Evolutionary conservation across 345 rosid species (phyloP).

Genomic region (Eucalyptus caleyi): DNA sequence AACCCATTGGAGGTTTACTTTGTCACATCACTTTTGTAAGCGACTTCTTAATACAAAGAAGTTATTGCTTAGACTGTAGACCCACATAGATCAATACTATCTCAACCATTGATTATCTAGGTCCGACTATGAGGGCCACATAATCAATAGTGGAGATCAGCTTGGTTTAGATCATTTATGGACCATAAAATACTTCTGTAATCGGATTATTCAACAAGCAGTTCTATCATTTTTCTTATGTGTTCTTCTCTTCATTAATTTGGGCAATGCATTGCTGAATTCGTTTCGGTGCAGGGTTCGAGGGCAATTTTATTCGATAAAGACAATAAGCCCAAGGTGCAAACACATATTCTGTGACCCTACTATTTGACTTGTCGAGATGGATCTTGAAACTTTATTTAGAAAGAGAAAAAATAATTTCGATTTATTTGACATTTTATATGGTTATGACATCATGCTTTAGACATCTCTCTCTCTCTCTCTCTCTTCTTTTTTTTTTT

Average conservation of each 20-base stretch:
- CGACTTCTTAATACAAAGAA: too few relatives aligned
- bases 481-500: too few relatives aligned
- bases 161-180: background rate
- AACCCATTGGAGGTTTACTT: background rate
- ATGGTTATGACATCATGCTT: background rate
- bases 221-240: background rate
- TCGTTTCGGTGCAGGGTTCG: background rate
- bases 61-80: background rate
- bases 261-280: background rate
- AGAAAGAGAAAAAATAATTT: background rate
- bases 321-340: conserved; percentile 3
- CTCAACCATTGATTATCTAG: too few relatives aligned
- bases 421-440: background rate
- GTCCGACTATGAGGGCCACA: background rate
- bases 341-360: background rate
- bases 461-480: background rate
- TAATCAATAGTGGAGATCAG: background rate
- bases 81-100: background rate
- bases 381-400: background rate
- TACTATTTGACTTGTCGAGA: background rate
- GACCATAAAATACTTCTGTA: background rate
- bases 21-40: too few relatives aligned
- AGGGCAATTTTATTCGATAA: conserved; percentile 3
- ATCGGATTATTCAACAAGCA: background rate
- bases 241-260: background rate